These are phyloP conservation scores for Agapanthus africanus DNA, from an alignment of 106 monocot species.

Conservation along the genomic window DNA sequence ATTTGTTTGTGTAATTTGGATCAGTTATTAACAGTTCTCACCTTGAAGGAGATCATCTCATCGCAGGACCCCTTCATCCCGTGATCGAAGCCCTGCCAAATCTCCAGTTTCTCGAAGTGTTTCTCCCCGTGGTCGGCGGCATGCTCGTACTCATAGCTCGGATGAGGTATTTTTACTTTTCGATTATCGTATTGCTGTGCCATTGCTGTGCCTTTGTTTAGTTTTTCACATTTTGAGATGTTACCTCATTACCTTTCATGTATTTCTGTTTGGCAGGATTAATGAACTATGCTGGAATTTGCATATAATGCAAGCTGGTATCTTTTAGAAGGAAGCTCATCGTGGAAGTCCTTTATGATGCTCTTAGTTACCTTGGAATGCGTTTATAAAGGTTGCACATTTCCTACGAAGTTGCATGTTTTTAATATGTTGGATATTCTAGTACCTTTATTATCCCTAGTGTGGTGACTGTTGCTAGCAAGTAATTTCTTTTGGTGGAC, in stretches of 20 bases:
- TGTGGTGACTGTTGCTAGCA: not conserved
- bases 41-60: slow-evolving; percentile 31
- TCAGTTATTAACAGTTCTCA: not conserved
- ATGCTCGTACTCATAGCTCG: slow-evolving; percentile 24
- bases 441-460: not conserved
- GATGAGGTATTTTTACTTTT: slow-evolving; percentile 20
- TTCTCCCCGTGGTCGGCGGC: slow-evolving; percentile 32
- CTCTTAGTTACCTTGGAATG: slow-evolving; percentile 5
- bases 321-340: not conserved
- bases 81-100: slow-evolving; percentile 27
- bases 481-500: not conserved
- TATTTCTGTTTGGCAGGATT: slow-evolving; percentile 3
- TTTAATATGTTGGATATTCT: not conserved
- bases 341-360: slow-evolving; percentile 2
- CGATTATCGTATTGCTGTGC: not conserved
- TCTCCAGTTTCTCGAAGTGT: slow-evolving; percentile 34
- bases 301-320: not conserved
- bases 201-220: not conserved
- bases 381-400: slow-evolving; percentile 6
- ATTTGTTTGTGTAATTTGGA: slow-evolving; percentile 10
- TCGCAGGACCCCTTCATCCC: slow-evolving; percentile 15
- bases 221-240: not conserved
- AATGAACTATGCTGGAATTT: not conserved
- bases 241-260: not conserved
- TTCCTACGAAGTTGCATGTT: not conserved